phyloP scores from a whole-genome alignment of 2,329 filamentous ascomycete genomes.

The Diaporthe sp. region DNA sequence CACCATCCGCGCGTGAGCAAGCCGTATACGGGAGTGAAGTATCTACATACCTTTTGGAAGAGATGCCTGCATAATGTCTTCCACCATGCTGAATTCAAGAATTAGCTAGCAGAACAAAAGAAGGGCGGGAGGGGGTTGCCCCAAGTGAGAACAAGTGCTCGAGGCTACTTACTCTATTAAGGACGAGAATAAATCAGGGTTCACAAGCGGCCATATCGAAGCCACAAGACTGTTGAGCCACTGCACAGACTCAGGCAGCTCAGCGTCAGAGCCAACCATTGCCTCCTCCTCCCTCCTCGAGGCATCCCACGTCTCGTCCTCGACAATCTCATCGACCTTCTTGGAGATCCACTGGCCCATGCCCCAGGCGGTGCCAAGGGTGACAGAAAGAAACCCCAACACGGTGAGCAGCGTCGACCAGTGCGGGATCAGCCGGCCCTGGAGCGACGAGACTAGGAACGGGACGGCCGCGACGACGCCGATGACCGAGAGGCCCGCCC shows the following conservation, averaged over 20 bases:
- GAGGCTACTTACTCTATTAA: conserved; percentile 61
- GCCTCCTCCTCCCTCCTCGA: conserved; percentile 64
- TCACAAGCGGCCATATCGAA: conserved; percentile 79
- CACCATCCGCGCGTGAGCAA: neutral
- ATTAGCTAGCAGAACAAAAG: no score
- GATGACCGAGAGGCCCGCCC: conserved; percentile 48
- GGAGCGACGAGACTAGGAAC: conserved; percentile 24
- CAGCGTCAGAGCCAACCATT: conserved; percentile 50
- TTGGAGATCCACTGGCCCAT: conserved; percentile 70
- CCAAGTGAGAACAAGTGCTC: neutral
- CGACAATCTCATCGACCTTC: conserved; percentile 70
- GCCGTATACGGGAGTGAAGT: neutral
- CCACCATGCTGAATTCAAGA: conserved; percentile 59
- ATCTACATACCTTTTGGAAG: conserved; percentile 60
- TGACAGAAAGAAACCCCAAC: conserved; percentile 48
- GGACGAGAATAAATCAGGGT: conserved; percentile 78
- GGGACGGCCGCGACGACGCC: conserved; percentile 43
- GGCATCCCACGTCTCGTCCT: conserved; percentile 77
- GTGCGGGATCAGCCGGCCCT: conserved; percentile 23
- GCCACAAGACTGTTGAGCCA: conserved; percentile 78
- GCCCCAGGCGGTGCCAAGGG: conserved; percentile 41
- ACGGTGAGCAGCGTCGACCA: conserved; percentile 42
- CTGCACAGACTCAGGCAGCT: conserved; percentile 72
- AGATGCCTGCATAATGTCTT: conserved; percentile 84
- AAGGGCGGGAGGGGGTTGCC: no score